A percentile compares a stretch with the other conserved stretches of the same genome.
Conservation (phyloP, 1,284 basidiomycete genomes). For the Moesziomyces antarcticus region DNA sequence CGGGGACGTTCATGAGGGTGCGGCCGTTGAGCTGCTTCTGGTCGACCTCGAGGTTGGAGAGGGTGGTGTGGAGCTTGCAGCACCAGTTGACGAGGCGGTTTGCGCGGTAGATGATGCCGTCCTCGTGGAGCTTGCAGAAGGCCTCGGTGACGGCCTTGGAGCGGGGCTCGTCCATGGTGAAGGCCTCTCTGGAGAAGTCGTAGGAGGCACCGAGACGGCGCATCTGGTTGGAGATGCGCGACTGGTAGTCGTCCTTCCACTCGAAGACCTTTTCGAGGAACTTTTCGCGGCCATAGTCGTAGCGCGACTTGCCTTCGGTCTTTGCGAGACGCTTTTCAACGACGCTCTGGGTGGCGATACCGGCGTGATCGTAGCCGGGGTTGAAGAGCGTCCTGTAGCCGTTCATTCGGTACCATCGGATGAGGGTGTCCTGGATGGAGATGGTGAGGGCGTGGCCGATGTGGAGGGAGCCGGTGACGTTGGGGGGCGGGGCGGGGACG, state of each 20-base stretch:
- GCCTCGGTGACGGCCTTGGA: constrained; percentile 86
- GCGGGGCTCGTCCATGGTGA: constrained; percentile 85
- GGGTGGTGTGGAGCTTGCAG: constrained; percentile 91
- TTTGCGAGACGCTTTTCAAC: constrained; percentile 94
- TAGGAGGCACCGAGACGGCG: constrained; percentile 90
- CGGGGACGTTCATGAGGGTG: constrained; percentile 89
- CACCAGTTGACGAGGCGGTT: constrained; percentile 99
- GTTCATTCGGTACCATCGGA: constrained; percentile 75
- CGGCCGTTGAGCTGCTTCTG: constrained; percentile 90
- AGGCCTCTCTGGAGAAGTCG: constrained; percentile 92
- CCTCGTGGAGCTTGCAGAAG: constrained; percentile 91
- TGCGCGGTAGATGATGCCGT: constrained; percentile 92
- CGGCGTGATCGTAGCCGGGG: constrained; percentile 98
- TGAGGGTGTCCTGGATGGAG: constrained; percentile 84
- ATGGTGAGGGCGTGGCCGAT: constrained; percentile 95
- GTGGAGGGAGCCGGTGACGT: constrained; percentile 95
- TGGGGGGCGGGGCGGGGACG: constrained; percentile 94
- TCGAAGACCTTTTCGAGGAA: constrained; percentile 93
- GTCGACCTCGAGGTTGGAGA: constrained; percentile 98
- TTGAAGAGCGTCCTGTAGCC: constrained; percentile 90
- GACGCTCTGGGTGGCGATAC: constrained; percentile 97
- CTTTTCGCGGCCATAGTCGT: constrained; percentile 91
- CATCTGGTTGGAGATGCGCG: constrained; percentile 88
- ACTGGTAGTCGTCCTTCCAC: constrained; percentile 98
- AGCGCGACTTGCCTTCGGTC: constrained; percentile 82